Evolutionary conservation across 768 basidiomycete genomes (phyloP), one percentile per base, ranked within the genome.

Genomic region (Tremella mesenterica): DNA sequence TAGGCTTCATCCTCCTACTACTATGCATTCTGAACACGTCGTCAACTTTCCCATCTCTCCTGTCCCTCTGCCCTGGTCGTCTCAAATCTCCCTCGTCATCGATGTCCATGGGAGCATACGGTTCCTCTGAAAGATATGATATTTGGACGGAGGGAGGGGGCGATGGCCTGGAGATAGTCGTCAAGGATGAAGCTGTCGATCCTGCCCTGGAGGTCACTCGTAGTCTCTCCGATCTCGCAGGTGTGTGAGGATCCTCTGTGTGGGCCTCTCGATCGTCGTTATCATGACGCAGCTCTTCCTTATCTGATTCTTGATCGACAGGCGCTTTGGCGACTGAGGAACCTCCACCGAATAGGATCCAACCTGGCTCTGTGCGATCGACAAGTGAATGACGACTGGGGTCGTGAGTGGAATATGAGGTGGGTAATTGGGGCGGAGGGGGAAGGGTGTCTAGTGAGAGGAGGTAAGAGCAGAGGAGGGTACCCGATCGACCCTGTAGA

Each of bases 401-500:
- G 54, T 82, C 79, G 54, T 79, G 79, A 6, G 73, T 70, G 25
- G 71, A 73, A 50, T 78, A 74, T 52, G 75, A 82, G 10, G 78
- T 74, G 61, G 78, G 74, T 3, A 80, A 71, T 27, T 75, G 73
- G 0, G 80, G 80, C 4, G 81, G 75, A 3, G 75, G 74, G 7
- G 81, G 80, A 1, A 71, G 54, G 34, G 74, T 74, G 20, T 79
- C 77, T 2, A 81, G 74, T 0, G 85, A 78, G 13, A 92, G 79
- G 2, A 92, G 77, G 70, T 89, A 87, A 9, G 86, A 78, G 68
- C 88, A 88, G 0, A 88, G 85, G 58, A 91, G 79, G 0, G 85
- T 89, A 8, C 89, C 89, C 0, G 88, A 89, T 49, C 88, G 79
- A 13, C 88, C 88, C 70, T 91, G 85, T 85, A 85, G 48, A n/a